Evolutionary conservation across 2,329 filamentous ascomycete species (phyloP).

Genomic region (Aspergillus pseudotamarii): DNA sequence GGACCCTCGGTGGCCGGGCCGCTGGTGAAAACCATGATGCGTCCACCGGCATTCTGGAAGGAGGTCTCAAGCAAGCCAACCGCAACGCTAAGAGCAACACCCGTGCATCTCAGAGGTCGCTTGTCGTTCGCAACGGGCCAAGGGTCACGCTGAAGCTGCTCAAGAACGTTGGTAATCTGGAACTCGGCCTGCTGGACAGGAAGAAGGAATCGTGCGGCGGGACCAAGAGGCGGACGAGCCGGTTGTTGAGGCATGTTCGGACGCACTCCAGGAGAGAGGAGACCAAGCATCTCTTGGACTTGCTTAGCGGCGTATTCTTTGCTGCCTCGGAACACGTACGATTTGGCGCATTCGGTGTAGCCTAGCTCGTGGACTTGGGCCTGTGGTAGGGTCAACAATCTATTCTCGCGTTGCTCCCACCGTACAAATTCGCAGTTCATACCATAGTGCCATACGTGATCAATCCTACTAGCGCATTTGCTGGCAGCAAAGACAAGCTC

Average conservation of each 20-base stretch:
- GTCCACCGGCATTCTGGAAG: constrained; percentile 91
- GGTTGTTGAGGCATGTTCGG: constrained; percentile 73
- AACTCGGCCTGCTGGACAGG: constrained; percentile 96
- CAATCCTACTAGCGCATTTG: constrained; percentile 65
- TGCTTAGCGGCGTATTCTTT: constrained; percentile 99
- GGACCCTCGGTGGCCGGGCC: constrained; percentile 94
- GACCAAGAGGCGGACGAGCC: constrained; percentile 74
- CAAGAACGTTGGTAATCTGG: constrained; percentile 92
- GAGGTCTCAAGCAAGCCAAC: constrained; percentile 90
- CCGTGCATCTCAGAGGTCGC: constrained; percentile 86
- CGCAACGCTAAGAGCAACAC: constrained; percentile 93
- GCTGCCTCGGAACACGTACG: constrained; percentile 95
- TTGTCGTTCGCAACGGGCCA: constrained; percentile 96
- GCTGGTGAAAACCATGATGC: constrained; percentile 96
- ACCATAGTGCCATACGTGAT: constrained; percentile 87
- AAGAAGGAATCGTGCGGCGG: constrained; percentile 85
- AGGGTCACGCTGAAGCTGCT: constrained; percentile 93
- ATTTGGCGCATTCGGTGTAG: constrained; percentile 97
- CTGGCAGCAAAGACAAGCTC: constrained; percentile 65
- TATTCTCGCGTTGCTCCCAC: constrained; percentile 6
- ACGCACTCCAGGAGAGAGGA: constrained; percentile 67
- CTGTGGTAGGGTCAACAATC: constrained; percentile 47
- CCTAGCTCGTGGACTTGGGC: constrained; percentile 97
- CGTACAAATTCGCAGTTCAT: constrained; percentile 31
- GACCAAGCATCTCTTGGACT: constrained; percentile 98